phyloP scores from a whole-genome alignment of 1,284 basidiomycete species.

The Anthracocystis setariae region DNA sequence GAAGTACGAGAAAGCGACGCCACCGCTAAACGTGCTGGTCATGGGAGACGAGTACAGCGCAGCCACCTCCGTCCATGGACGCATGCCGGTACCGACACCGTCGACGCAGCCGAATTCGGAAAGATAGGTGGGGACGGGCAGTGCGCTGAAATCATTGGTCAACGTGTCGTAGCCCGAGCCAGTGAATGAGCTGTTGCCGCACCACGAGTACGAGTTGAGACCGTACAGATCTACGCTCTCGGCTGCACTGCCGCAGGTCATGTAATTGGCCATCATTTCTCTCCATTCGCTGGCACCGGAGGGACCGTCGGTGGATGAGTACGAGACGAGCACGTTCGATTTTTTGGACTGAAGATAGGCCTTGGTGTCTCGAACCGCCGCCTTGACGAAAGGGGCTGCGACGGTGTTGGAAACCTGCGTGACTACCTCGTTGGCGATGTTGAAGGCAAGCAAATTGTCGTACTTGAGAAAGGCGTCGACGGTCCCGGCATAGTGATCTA shows the following conservation, averaged over 20 bases:
- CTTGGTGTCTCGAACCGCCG: conserved; percentile 86
- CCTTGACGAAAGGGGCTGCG: conserved; percentile 84
- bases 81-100: conserved; percentile 75
- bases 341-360: conserved; percentile 75
- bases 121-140: conserved; percentile 86
- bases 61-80: conserved; percentile 82
- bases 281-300: conserved; percentile 62
- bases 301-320: conserved; percentile 83
- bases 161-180: conserved; percentile 71
- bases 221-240: conserved; percentile 85
- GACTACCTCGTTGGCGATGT: conserved; percentile 90
- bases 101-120: conserved; percentile 79
- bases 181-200: conserved; percentile 76
- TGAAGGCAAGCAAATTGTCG: conserved; percentile 71
- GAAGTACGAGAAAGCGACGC: conserved; percentile 77
- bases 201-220: conserved; percentile 72
- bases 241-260: conserved; percentile 80
- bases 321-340: conserved; percentile 80
- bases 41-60: conserved; percentile 80
- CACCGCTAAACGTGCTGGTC: conserved; percentile 84
- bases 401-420: conserved; percentile 73
- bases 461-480: conserved; percentile 75
- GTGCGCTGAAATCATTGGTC: conserved; percentile 69
- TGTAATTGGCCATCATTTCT: conserved; percentile 79
- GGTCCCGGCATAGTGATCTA: conserved; percentile 80